phyloP scores from a whole-genome alignment of 2,329 filamentous ascomycete genomes.

The Zymoseptoria ardabiliae region DNA sequence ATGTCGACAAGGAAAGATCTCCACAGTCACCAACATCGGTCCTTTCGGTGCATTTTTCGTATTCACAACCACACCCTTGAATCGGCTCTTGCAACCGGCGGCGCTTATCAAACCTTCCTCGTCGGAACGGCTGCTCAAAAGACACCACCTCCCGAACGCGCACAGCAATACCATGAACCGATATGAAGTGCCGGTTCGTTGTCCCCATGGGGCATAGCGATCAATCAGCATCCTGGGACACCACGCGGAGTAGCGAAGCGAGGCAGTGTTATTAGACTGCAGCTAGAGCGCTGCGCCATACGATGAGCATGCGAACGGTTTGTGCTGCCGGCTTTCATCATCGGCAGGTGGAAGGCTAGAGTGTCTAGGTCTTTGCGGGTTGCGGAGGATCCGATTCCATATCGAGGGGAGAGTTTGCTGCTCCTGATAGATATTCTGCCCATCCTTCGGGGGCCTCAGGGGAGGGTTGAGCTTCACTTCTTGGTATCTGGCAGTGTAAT shows the following conservation, averaged over 20 bases:
- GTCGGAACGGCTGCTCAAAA: background rate
- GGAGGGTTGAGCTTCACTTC: too few relatives aligned
- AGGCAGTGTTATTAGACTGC: background rate
- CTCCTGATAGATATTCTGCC: background rate
- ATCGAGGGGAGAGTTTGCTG: background rate
- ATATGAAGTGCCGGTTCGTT: background rate
- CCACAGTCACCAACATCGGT: background rate
- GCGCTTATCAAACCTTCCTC: background rate
- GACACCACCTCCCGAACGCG: background rate
- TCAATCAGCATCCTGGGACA: background rate
- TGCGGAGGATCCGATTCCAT: background rate
- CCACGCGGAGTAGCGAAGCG: background rate
- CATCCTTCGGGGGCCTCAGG: background rate
- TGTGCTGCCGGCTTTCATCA: background rate
- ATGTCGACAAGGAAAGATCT: background rate
- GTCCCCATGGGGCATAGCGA: background rate
- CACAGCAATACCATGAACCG: background rate
- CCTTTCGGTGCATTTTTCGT: background rate
- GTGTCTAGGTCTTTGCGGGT: background rate
- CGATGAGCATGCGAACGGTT: background rate
- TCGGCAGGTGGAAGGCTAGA: background rate
- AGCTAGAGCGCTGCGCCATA: background rate
- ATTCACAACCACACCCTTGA: background rate
- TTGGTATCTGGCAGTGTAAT: too few relatives aligned
- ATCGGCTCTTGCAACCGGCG: background rate